Conservation (phyloP, 1,139 yeast species). For the Yamadazyma membranifaciens region DNA sequence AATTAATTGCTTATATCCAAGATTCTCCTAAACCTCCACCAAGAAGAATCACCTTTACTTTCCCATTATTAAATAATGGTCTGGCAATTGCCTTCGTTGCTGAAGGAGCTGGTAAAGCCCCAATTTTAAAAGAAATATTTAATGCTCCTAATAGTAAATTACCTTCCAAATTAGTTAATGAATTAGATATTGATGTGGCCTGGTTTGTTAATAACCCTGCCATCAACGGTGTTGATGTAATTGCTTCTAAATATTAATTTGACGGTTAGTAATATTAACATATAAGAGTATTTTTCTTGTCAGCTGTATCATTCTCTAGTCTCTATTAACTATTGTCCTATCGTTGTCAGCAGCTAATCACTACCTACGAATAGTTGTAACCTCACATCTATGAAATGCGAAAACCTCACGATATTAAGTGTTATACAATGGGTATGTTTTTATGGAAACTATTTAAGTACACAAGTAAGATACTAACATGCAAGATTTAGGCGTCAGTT, state of each 20-base stretch:
- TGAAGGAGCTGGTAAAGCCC: constrained; percentile 84
- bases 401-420: neutral
- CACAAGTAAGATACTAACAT: constrained; percentile 9
- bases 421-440: constrained; percentile 6
- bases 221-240: constrained; percentile 57
- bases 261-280: neutral
- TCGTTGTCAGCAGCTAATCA: too few species aligned
- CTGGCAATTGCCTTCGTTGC: constrained; percentile 76
- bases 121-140: constrained; percentile 68
- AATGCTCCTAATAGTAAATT: constrained; percentile 47
- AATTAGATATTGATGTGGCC: constrained; percentile 46
- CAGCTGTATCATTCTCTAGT: neutral
- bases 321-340: too few species aligned
- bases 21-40: constrained; percentile 83
- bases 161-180: constrained; percentile 76
- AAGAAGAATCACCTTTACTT: constrained; percentile 69
- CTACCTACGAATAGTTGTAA: too few species aligned
- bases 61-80: constrained; percentile 59
- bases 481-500: constrained; percentile 46
- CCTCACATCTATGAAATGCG: neutral
- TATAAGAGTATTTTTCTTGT: neutral
- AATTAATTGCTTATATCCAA: constrained; percentile 40
- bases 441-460: neutral
- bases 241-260: constrained; percentile 42
- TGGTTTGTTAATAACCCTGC: constrained; percentile 88